A percentile compares a stretch with the other conserved stretches of the same genome.
Conservation (phyloP, 2,329 filamentous ascomycete species). For the Geosmithia putterillii region DNA sequence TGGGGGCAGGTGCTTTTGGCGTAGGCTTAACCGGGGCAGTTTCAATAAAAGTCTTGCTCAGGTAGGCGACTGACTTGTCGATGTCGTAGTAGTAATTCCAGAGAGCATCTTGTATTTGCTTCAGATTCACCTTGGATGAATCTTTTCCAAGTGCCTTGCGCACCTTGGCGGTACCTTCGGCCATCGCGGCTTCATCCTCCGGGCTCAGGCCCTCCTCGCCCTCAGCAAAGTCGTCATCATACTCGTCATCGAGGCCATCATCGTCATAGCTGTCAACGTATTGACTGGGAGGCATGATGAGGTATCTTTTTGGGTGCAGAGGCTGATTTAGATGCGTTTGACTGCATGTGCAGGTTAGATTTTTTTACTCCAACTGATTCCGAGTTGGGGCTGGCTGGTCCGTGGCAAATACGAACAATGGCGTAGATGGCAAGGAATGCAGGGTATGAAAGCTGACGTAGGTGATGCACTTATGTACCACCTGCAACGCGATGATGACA, state of each 20-base stretch:
- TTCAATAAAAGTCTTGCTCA: conserved; percentile 52
- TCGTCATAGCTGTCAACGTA: conserved; percentile 30
- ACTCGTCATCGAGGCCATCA: conserved; percentile 34
- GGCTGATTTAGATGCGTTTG: not conserved
- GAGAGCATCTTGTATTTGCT: conserved; percentile 75
- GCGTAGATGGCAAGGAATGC: not conserved
- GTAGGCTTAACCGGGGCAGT: conserved; percentile 27
- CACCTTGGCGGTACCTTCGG: conserved; percentile 54
- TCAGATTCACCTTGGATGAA: conserved; percentile 39
- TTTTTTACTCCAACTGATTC: not conserved
- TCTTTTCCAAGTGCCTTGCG: conserved; percentile 50
- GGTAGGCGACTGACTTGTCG: conserved; percentile 69
- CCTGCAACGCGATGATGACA: too few relatives aligned
- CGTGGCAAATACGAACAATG: not conserved
- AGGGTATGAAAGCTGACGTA: not conserved
- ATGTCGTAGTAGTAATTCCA: conserved; percentile 97
- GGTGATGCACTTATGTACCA: too few relatives aligned
- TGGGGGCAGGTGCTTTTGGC: conserved; percentile 10
- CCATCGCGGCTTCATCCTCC: conserved; percentile 41
- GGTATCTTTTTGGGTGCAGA: not conserved
- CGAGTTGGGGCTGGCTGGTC: not conserved
- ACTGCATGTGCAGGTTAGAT: not conserved
- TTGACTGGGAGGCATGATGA: conserved; percentile 8
- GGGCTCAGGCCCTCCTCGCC: conserved; percentile 23
- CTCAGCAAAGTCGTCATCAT: conserved; percentile 26